Base-by-base conservation (phyloP, 2,329 filamentous ascomycete genomes). In the Scedosporium aurantiacum region DNA sequence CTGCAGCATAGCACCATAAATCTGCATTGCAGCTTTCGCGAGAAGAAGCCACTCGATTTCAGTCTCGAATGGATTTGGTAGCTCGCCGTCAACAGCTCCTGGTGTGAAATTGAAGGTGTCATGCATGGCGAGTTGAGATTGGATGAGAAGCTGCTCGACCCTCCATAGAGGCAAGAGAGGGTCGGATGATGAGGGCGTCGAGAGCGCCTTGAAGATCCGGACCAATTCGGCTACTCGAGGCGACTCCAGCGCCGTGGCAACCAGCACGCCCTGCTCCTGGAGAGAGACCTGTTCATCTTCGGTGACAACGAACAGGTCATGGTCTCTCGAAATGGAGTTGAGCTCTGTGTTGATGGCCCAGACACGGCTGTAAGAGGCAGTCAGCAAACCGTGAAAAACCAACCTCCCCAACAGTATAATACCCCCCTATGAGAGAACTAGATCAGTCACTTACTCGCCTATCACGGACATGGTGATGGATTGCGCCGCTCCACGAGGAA, bases 1-100 rank as follows among this genome's bases (percentile, higher is more conserved):
- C 66, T 86, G 86, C 66, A 97, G 77, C 47, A 96, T 81, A 57
- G 90, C 76, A 3, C 93, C 93, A 69, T 96, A 95, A 1, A 88
- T 86, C 70, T 97, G 93, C n/a, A 92, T 85, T 0, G 92, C 90
- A 4, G 92, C 92, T 73, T 97, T 99, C 73, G 89, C 90, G 32
- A 95, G 82, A 16, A 97, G 78, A 25, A 97, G 76, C 94, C 94
- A 97, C 73, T 96, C 88, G 58, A 97, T 81, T 68, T 97, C 90
- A 58, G 82, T 80, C 70, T 91, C 87, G 68, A 90, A 88, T 18
- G 78, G 75, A 62, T 68, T 78, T 66, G 75, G 40, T 16, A 52
- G 41, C 21, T 61, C 52, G 5, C 66, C 65, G 25, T 68, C 66
- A 10, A 70, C 65, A 32, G 62, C 63, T 27, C 67, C 62, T 14